Base-by-base conservation (phyloP, 208 protist species). In the Acanthamoeba sp. region DNA sequence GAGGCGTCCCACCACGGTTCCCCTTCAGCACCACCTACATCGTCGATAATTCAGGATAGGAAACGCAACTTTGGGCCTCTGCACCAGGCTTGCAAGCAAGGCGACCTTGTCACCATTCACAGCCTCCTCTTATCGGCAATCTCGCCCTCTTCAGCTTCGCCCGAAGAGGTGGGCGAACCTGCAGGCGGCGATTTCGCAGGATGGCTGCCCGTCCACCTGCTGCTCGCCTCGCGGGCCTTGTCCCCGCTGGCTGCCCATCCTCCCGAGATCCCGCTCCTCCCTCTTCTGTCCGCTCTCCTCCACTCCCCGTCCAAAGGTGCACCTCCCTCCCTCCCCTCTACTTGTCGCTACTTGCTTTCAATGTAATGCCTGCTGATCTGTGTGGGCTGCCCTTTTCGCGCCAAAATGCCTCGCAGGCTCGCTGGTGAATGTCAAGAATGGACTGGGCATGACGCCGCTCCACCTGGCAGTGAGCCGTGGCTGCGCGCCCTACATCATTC, bases 391-490 rank as follows among this genome's bases (percentile, higher is more conserved):
- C n/a, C n/a, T n/a, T n/a, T n/a, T n/a, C n/a, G n/a, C n/a, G n/a
- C n/a, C n/a, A n/a, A n/a, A n/a, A n/a, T n/a, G n/a, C n/a, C n/a
- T n/a, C n/a, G 18, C 64, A 73, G 64, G 64, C 34, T 73, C 64
- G 29, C 3, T 73, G 64, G 64, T 73, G 64, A 73, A 73, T 18
- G 64, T 36, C 64, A 73, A 73, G 64, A 73, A 73, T 18, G 64
- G 64, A 16, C 64, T 38, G 64, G 64, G 64, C 27, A 73, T 73
- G 64, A 73, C 64, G 64, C 64, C 64, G 34, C 64, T 73, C 5
- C 64, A 73, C n/a, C 12, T 73, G 27, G 64, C 64, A 6, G 27
- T 73, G 7, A 73, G 64, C 64, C 64, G 64, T 7, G 64, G 64
- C 64, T 73, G 64, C n/a, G 64, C 64, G 1, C 64, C 64, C 27